phyloP scores from a whole-genome alignment of 768 basidiomycete genomes.

The Leucogyrophana mollusca region DNA sequence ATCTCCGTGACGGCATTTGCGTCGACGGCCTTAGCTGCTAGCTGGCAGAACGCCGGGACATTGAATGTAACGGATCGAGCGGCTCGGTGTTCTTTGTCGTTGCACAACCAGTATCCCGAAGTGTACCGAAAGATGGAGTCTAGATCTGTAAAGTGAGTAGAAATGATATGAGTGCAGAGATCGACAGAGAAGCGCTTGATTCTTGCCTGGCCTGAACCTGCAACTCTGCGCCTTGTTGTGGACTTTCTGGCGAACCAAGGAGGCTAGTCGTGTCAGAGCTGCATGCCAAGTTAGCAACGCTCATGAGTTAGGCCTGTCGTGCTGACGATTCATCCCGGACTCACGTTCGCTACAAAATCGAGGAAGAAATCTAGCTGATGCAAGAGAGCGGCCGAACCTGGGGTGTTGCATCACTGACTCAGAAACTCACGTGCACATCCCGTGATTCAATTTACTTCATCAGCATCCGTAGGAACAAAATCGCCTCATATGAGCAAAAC shows the following conservation, averaged over 20 bases:
- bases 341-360: too few relatives aligned
- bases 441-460: too few relatives aligned
- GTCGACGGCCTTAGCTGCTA: slow-evolving; percentile 9
- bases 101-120: slow-evolving; percentile 25
- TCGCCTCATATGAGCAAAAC: too few relatives aligned
- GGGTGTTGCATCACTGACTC: too few relatives aligned
- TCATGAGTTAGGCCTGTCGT: not conserved
- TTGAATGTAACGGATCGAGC: slow-evolving; percentile 12
- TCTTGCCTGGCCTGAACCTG: slow-evolving; percentile 8
- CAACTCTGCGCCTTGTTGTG: not conserved
- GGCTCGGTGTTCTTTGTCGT: slow-evolving; percentile 16
- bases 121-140: slow-evolving; percentile 4
- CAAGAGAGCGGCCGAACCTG: too few relatives aligned
- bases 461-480: too few relatives aligned
- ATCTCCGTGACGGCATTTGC: slow-evolving; percentile 16
- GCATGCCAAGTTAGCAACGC: slow-evolving; percentile 2
- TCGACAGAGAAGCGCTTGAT: not conserved
- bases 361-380: too few relatives aligned
- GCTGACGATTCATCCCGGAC: slow-evolving; percentile 2
- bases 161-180: not conserved
- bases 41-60: slow-evolving; percentile 18
- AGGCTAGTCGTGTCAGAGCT: slow-evolving; percentile 1
- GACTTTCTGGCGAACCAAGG: not conserved
- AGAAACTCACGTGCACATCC: too few relatives aligned
- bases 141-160: slow-evolving; percentile 6